Base-by-base conservation (phyloP, 208 protist genomes). In the Acanthamoeba lenticulata region DNA sequence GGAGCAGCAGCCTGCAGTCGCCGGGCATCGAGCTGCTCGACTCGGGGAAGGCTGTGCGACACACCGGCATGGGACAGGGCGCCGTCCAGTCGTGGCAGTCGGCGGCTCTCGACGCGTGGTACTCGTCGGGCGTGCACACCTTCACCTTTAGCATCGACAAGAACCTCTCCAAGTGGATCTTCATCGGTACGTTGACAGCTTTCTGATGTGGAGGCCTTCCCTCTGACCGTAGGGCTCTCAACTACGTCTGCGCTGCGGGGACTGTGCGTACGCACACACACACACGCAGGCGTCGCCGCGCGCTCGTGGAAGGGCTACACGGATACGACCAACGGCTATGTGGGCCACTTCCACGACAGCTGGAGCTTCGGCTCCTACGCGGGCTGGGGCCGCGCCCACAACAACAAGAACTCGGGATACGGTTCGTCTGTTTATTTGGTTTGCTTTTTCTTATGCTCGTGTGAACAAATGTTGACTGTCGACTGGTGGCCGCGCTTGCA, bases 151-250 rank as follows among this genome's bases (percentile, higher is more conserved):
- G 36, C 0, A 89, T 89, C 79, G 36, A 49, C 47, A 52, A 89
- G 32, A 89, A 89, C 49, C n/a, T 40, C 32, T 89, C 79, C 44
- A 89, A 62, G n/a, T 89, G 79, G 79, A 19, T 89, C 79, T 89
- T 89, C 45, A 62, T 89, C 29, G 79, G n/a, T n/a, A n/a, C n/a
- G n/a, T n/a, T n/a, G n/a, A n/a, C n/a, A n/a, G n/a, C n/a, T n/a
- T n/a, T n/a, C n/a, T n/a, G n/a, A n/a, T n/a, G n/a, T n/a, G n/a
- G n/a, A n/a, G n/a, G n/a, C n/a, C n/a, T n/a, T n/a, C n/a, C n/a
- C n/a, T n/a, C n/a, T n/a, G n/a, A n/a, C n/a, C n/a, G n/a, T n/a
- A n/a, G n/a, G n/a, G n/a, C n/a, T n/a, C n/a, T n/a, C n/a, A n/a
- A n/a, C n/a, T n/a, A n/a, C n/a, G n/a, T n/a, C n/a, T n/a, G n/a